Conservation (phyloP, 2,329 filamentous ascomycete genomes). For the Aspergillus sp. region DNA sequence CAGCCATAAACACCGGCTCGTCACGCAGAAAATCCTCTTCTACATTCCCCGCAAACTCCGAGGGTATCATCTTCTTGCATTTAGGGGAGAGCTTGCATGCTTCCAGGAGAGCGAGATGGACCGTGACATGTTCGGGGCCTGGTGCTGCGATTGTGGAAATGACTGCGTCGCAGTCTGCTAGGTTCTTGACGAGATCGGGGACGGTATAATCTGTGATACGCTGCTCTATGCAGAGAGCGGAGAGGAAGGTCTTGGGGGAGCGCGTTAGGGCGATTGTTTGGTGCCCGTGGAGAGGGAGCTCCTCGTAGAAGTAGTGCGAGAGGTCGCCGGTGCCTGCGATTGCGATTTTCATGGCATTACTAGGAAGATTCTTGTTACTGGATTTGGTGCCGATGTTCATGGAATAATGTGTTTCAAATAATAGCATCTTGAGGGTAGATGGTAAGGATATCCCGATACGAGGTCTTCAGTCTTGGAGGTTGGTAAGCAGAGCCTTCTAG, state of each 20-base stretch:
- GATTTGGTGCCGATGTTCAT: not conserved
- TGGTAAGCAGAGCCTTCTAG: too few species aligned
- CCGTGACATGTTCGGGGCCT: not conserved
- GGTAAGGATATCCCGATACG: not conserved
- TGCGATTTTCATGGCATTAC: not conserved
- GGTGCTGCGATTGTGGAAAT: not conserved
- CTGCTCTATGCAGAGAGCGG: not conserved
- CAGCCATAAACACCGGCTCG: not conserved
- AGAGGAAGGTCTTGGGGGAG: not conserved
- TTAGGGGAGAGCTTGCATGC: not conserved
- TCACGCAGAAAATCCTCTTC: not conserved
- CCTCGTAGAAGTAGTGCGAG: not conserved
- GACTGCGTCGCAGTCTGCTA: not conserved
- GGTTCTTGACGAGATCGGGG: not conserved
- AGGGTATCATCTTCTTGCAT: not conserved
- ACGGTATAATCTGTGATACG: not conserved
- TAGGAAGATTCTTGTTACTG: too few species aligned
- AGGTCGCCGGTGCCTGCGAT: not conserved
- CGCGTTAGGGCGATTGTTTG: not conserved
- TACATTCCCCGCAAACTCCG: not conserved
- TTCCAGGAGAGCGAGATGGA: not conserved
- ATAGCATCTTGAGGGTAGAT: too few species aligned
- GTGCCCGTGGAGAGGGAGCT: not conserved
- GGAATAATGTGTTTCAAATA: not conserved
- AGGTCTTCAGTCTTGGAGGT: not conserved